A percentile compares a stretch with the other conserved stretches of the same genome.
Evolutionary conservation across 495 filamentous ascomycete species (phyloP).

Genomic region (Hypoxylon subgilvum): DNA sequence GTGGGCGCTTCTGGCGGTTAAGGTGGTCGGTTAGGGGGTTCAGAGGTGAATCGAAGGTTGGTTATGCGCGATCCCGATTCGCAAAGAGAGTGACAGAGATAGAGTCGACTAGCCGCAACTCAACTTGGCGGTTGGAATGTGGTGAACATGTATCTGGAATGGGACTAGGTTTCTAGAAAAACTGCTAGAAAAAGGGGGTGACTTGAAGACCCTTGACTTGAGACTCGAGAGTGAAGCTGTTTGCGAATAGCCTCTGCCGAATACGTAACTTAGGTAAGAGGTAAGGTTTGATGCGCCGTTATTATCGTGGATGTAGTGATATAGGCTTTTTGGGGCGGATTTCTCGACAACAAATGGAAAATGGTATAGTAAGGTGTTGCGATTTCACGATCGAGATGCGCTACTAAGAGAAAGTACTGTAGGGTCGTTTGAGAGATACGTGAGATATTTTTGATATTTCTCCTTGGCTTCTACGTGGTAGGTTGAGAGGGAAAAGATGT

Average conservation of each 20-base stretch:
- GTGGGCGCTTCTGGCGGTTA: constrained; percentile 32
- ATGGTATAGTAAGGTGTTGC: constrained; percentile 9
- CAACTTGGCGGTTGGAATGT: constrained; percentile 17
- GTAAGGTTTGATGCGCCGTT: too few relatives aligned
- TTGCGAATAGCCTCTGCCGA: constrained; percentile 20
- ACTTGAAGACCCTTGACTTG: constrained; percentile 22
- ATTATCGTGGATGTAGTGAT: constrained; percentile 10
- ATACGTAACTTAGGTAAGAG: not conserved
- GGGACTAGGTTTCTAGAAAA: too few relatives aligned
- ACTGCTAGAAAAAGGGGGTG: too few relatives aligned
- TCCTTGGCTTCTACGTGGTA: too few relatives aligned
- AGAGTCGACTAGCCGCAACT: not conserved
- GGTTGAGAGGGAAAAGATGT: not conserved
- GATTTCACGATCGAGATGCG: too few relatives aligned
- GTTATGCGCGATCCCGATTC: constrained; percentile 23
- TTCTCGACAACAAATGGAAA: constrained; percentile 13
- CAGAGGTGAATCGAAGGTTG: constrained; percentile 15
- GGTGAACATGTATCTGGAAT: constrained; percentile 10
- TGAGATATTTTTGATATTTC: not conserved
- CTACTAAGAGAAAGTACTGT: too few relatives aligned
- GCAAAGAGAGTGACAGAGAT: too few relatives aligned
- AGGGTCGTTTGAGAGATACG: too few relatives aligned
- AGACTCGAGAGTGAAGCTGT: constrained; percentile 14
- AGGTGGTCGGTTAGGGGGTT: constrained; percentile 11
- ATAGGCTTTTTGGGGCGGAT: not conserved